phyloP scores from a whole-genome alignment of 768 basidiomycete species.

The Agaricus subrufescens region DNA sequence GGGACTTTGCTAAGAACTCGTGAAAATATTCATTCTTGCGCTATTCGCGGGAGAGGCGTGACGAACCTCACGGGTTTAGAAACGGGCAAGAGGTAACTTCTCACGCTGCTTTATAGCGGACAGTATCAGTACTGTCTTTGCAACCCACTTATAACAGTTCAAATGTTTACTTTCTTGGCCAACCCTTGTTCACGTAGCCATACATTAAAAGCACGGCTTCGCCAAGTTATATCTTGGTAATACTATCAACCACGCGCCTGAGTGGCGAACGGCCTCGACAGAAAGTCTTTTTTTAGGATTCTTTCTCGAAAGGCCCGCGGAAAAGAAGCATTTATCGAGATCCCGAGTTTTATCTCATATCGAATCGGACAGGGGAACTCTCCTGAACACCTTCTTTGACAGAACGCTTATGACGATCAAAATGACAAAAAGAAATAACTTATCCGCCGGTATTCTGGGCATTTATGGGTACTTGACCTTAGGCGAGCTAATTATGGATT shows the following conservation, averaged over 20 bases:
- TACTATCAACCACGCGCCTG: no score
- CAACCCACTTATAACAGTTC: no score
- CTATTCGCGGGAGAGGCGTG: conserved; percentile 8
- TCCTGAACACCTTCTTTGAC: neutral
- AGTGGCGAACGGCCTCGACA: neutral
- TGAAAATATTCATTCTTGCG: neutral
- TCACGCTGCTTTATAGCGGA: neutral
- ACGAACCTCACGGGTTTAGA: neutral
- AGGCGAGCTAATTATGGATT: no score
- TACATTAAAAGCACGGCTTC: no score
- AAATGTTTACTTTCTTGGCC: no score
- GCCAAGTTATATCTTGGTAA: no score
- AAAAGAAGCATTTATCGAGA: neutral
- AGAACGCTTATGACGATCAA: neutral
- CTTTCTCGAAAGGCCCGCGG: conserved; percentile 5
- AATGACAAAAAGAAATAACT: no score
- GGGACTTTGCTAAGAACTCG: neutral
- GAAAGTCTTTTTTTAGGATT: neutral
- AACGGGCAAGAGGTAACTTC: neutral
- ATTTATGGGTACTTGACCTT: no score
- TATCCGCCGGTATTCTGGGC: no score
- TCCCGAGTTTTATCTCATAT: neutral
- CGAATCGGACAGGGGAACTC: neutral
- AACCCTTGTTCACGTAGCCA: no score
- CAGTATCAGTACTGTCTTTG: no score